phyloP scores from a whole-genome alignment of 2,329 filamentous ascomycete genomes.

The Claviceps arundinis region DNA sequence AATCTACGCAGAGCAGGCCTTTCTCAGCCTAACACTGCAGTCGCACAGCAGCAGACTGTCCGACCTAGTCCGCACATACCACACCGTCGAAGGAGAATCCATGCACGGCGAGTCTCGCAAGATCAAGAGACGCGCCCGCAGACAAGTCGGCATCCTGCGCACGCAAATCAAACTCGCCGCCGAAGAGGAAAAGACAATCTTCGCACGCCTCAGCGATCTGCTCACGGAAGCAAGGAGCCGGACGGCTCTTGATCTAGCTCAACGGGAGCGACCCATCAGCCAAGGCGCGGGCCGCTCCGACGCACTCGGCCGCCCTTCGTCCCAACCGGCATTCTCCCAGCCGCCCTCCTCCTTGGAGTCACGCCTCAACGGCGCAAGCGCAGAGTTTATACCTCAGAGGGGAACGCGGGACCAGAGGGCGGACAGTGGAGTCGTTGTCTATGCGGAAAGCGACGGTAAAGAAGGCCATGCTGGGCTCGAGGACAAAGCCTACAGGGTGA shows the following conservation, averaged over 20 bases:
- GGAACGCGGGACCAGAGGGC: not conserved
- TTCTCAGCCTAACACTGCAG: constrained; percentile 29
- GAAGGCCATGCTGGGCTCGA: not conserved
- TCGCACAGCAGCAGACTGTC: constrained; percentile 24
- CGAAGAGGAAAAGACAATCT: constrained; percentile 32
- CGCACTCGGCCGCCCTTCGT: no score
- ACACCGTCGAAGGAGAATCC: constrained; percentile 21
- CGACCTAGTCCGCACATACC: constrained; percentile 26
- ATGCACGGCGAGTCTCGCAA: constrained; percentile 12
- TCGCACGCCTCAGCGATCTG: constrained; percentile 34
- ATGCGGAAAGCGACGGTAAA: not conserved
- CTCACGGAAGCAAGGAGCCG: constrained; percentile 34
- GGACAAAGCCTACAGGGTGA: not conserved
- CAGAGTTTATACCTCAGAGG: constrained; percentile 19
- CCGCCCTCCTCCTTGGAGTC: constrained; percentile 4
- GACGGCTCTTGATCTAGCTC: constrained; percentile 24
- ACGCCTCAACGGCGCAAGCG: constrained; percentile 15
- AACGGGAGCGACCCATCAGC: constrained; percentile 9
- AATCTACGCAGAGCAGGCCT: constrained; percentile 32
- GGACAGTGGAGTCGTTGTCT: not conserved
- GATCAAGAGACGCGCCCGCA: constrained; percentile 22
- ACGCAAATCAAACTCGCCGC: constrained; percentile 30
- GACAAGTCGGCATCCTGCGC: constrained; percentile 27
- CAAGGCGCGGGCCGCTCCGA: not conserved
- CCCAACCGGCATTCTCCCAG: not conserved